phyloP scores from a whole-genome alignment of 2,329 filamentous ascomycete species.

The Bipolaris zeicola region DNA sequence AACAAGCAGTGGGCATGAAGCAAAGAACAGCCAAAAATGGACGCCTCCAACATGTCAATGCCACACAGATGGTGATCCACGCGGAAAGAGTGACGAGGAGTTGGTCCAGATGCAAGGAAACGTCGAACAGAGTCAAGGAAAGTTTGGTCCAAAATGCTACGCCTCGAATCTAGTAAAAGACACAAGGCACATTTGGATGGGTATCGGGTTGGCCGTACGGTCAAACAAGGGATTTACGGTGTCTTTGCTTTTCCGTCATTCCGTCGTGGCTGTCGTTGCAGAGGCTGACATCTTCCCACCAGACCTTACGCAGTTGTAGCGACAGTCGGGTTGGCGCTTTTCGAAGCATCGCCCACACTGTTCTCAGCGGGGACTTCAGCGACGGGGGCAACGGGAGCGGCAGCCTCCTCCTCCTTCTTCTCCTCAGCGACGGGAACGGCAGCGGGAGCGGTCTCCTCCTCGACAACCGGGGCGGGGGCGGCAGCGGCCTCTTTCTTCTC shows the following conservation, averaged over 20 bases:
- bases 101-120: conserved; percentile 36
- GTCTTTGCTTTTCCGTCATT: conserved; percentile 53
- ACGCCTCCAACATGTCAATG: conserved; percentile 44
- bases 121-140: conserved; percentile 33
- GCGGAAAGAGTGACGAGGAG: conserved; percentile 33
- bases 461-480: conserved; percentile 41
- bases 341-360: conserved; percentile 48
- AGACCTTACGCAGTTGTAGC: conserved; percentile 51
- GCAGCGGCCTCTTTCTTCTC: conserved; percentile 42
- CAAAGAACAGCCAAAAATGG: conserved; percentile 39
- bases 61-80: conserved; percentile 43
- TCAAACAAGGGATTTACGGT: conserved; percentile 49
- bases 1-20: conserved; percentile 44
- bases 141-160: conserved; percentile 42
- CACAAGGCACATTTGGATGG: conserved; percentile 36
- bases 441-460: conserved; percentile 30
- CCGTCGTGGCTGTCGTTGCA: conserved; percentile 50
- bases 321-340: conserved; percentile 46
- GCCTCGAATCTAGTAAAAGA: conserved; percentile 30
- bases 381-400: conserved; percentile 25
- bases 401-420: conserved; percentile 37
- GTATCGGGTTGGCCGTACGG: conserved; percentile 44
- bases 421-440: conserved; percentile 32
- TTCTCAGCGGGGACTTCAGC: conserved; percentile 46
- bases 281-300: conserved; percentile 48